Base-by-base conservation (phyloP, 2,329 filamentous ascomycete species). In the Penicillium sp. region DNA sequence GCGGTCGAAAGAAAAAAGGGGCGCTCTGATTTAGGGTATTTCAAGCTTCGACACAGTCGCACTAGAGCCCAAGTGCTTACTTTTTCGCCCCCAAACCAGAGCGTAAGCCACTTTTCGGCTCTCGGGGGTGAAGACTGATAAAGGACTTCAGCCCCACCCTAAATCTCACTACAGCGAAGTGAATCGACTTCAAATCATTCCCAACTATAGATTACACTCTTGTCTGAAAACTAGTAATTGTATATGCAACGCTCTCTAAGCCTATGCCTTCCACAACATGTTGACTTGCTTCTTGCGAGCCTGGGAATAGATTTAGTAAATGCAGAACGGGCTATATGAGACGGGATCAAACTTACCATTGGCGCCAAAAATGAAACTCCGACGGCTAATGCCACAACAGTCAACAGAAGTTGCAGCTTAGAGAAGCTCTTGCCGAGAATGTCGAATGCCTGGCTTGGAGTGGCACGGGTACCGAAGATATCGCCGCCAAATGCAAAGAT, bases 381-480 rank as follows among this genome's bases (percentile, higher is more conserved):
- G 36, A 83, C 80, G 42, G 83, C 83, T 61, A 97, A 79, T 16
- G 90, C 93, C 38, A 88, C 78, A 34, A 99, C 91, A 0, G 94
- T 99, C 15, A 83, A 79, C 34, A 96, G 72, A 67, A 99, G 83
- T 62, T 91, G 88, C 51, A 91, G 69, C 78, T 95, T 96, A 70
- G 93, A 94, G 73, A 99, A 99, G 2, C 90, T 89, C 74, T 91
- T 94, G 57, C 91, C 94, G 15, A 99, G 76, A 39, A 97, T 85
- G 74, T 99, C 94, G 71, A 99, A 99, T 15, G 88, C 83, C 63
- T 88, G 85, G 71, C 90, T 96, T 0, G 94, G 94, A n/a, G 87
- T 84, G 10, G 95, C 83, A 47, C 91, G 80, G 1, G 91, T 93
- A 13, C 89, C 91, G 61, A 95, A 99, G 2, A 97, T 77, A 70